Evolutionary conservation across 441 rosid genomes (phyloP).

Genomic region (Caryocar brasiliense): DNA sequence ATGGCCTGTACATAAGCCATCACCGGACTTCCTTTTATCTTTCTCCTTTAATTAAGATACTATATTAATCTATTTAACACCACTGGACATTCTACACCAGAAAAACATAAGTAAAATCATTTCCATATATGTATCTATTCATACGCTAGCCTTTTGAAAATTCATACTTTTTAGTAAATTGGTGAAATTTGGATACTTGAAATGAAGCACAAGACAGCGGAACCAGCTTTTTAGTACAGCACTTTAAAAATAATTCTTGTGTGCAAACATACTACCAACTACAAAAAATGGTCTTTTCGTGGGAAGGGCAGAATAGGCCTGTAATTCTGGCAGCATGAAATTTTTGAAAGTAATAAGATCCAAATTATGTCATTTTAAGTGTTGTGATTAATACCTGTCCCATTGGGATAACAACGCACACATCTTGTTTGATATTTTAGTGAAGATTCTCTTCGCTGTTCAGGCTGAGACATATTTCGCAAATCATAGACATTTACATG

Average conservation of each 20-base stretch:
- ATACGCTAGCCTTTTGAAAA: too few relatives aligned
- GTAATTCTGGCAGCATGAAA: too few relatives aligned
- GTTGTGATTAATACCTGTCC: constrained; percentile 50
- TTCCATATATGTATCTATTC: too few relatives aligned
- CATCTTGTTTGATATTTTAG: constrained; percentile 92
- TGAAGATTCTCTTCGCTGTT: constrained; percentile 92
- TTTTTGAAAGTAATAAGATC: too few relatives aligned
- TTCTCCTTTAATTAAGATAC: neutral
- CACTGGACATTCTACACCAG: neutral
- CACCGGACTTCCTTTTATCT: too few relatives aligned
- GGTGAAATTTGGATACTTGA: neutral
- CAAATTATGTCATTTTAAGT: neutral
- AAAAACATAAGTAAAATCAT: too few relatives aligned
- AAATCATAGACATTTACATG: constrained; percentile 89
- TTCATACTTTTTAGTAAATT: too few relatives aligned
- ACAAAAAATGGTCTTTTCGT: neutral
- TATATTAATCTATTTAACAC: neutral
- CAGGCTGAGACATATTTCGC: constrained; percentile 96
- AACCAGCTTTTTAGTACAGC: neutral
- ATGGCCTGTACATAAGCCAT: too few relatives aligned
- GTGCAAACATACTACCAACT: too few relatives aligned
- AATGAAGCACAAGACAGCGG: neutral
- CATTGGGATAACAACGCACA: constrained; percentile 91
- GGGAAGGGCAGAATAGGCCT: neutral
- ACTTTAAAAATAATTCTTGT: neutral